Percentiles rank a stretch among this genome's conserved stretches.
phyloP scores from a whole-genome alignment of 192 early-diverging fungal genomes.

The Fimicolochytrium jonesii region DNA sequence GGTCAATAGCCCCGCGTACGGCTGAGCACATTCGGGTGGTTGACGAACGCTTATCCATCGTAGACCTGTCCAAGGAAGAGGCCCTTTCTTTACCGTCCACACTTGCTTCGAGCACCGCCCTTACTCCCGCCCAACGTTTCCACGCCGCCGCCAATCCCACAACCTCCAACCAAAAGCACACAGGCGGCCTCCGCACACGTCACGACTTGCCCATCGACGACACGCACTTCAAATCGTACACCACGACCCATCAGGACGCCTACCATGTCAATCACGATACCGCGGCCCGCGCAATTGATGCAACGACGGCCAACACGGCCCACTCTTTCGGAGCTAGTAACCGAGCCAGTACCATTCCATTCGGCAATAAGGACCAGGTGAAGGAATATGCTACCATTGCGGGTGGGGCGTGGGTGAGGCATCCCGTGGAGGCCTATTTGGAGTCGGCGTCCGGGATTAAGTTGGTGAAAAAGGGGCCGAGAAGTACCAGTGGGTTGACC shows the following conservation, averaged over 20 bases:
- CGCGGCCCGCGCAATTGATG: neutral
- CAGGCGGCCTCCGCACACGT: constrained; percentile 33
- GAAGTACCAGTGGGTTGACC: too few relatives aligned
- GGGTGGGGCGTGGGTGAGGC: constrained; percentile 25
- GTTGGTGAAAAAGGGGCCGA: too few relatives aligned
- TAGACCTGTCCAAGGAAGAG: neutral
- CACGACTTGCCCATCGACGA: constrained; percentile 41
- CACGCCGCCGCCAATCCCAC: constrained; percentile 24
- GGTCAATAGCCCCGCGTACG: neutral
- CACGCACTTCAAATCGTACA: constrained; percentile 27
- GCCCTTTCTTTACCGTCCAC: constrained; percentile 11
- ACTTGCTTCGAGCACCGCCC: neutral
- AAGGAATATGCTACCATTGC: constrained; percentile 28
- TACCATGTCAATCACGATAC: constrained; percentile 19
- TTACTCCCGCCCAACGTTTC: constrained; percentile 9
- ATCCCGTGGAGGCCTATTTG: neutral
- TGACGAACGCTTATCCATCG: too few relatives aligned
- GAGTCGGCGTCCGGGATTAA: too few relatives aligned
- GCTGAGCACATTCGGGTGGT: too few relatives aligned
- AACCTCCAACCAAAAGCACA: constrained; percentile 28
- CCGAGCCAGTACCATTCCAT: constrained; percentile 31
- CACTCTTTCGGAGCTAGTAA: constrained; percentile 12
- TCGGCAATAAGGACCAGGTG: constrained; percentile 28
- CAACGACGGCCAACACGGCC: constrained; percentile 1
- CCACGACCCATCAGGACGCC: constrained; percentile 31